Evolutionary conservation across 257 asterid species (phyloP).

Genomic region (Lithospermum erythrorhizon): DNA sequence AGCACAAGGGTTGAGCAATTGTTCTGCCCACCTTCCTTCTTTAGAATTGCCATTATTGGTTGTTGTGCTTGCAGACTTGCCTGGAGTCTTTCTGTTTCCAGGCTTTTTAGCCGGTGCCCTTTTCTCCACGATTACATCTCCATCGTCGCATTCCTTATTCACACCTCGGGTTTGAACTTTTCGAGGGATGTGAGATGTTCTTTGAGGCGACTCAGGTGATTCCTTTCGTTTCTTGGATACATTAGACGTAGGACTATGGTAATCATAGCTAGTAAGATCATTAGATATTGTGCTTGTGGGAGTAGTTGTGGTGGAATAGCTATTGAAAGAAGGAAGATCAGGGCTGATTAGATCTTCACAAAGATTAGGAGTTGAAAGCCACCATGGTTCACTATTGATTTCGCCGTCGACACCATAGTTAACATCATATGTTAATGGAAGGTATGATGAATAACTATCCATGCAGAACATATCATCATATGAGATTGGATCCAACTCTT

Average conservation of each 20-base stretch:
- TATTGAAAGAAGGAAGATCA: conserved; percentile 31
- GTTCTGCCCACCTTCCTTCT: conserved; percentile 93
- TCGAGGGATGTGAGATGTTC: conserved; percentile 9
- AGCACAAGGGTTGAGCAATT: conserved; percentile 82
- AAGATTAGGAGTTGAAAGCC: conserved; percentile 23
- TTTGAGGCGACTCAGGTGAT: conserved; percentile 18
- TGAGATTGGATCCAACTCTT: background rate
- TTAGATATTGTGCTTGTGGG: conserved; percentile 19
- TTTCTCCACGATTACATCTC: conserved; percentile 10
- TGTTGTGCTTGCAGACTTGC: conserved; percentile 20
- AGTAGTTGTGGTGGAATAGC: conserved; percentile 15
- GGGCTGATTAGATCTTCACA: conserved; percentile 23
- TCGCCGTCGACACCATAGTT: conserved; percentile 28
- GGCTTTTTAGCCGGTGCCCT: conserved; percentile 18
- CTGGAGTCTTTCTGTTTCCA: conserved; percentile 25
- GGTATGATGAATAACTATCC: conserved; percentile 16
- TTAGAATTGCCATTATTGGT: conserved; percentile 21
- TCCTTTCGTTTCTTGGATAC: conserved; percentile 48
- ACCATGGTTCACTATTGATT: conserved; percentile 32
- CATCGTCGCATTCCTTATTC: conserved; percentile 13
- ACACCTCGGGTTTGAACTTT: conserved; percentile 20
- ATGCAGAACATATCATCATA: background rate
- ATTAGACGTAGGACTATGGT: conserved; percentile 19
- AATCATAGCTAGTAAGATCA: conserved; percentile 20
- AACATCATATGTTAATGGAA: conserved; percentile 36